Evolutionary conservation across 2,329 filamentous ascomycete species (phyloP), one percentile per base, ranked within the genome.

Genomic region (Fusarium sp.): DNA sequence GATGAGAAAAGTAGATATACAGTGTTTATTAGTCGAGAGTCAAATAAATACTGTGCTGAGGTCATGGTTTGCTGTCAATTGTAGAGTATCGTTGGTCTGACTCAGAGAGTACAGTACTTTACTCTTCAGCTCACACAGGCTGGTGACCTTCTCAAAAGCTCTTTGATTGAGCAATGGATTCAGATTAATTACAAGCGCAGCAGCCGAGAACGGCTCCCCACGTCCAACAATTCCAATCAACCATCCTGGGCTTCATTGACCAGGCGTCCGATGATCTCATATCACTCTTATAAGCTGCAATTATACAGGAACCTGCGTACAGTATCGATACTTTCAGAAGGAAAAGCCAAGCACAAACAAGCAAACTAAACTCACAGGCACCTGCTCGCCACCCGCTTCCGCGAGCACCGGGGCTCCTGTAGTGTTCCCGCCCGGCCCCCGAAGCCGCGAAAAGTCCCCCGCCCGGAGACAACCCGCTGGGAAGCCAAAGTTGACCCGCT

Each of bases 161-260:
- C 30, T 62, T 52, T 65, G 65, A 65, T 70, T 69, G 65, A 65
- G 61, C 52, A 53, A 66, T 67, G 62, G 61, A 54, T 44, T 55
- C 56, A 56, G 44, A 71, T 60, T 71, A 47, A 64, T 53, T 57
- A 55, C 63, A 61, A 56, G 45, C 49, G 53, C 42, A 67, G 60
- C 60, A 45, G 57, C 59, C 66, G 65, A 71, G 54, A 42, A 60
- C 55, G 24, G 46, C 52, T 71, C 47, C 54, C 70, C 61, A 69
- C 57, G 57, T 67, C 58, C 66, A 70, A 57, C 55, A 67, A 74
- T 71, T 74, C 72, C 72, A 73, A 69, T 54, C 56, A 61, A 61
- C 61, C 47, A 27, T 49, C 59, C 14, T 41, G 13, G 30, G 45
- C 46, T 63, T 44, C 46, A 61, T 51, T 40, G 44, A 41, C 62